These are phyloP conservation scores for Phytophthora fragariaefolia DNA, from an alignment of 352 stramenopile species.

Conservation along the genomic window DNA sequence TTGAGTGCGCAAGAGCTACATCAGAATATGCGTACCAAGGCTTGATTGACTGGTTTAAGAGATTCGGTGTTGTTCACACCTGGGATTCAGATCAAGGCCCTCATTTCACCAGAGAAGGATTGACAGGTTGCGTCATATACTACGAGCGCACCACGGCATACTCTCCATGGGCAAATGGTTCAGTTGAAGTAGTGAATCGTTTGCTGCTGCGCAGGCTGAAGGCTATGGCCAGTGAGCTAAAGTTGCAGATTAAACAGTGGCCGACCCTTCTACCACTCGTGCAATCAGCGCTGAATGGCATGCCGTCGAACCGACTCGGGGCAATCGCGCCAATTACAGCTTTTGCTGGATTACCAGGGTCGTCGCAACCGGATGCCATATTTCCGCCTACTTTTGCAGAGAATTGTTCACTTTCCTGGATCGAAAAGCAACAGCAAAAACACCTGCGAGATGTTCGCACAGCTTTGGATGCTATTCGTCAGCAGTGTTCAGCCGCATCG, in stretches of 20 bases:
- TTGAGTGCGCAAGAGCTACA: neutral
- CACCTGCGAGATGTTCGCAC: neutral
- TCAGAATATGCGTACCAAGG: neutral
- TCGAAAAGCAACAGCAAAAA: neutral
- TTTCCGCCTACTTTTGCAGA: neutral
- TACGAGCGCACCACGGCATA: neutral
- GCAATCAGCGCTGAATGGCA: constrained; percentile 16
- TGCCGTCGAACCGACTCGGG: constrained; percentile 5
- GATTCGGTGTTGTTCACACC: neutral
- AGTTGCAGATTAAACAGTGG: neutral
- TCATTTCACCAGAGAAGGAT: neutral
- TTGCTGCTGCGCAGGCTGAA: neutral
- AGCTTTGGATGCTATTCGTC: neutral
- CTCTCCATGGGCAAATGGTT: neutral
- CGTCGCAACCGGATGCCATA: neutral
- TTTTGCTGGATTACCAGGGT: constrained; percentile 15
- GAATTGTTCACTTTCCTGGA: neutral
- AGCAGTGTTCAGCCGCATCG: neutral
- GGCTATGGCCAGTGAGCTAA: neutral
- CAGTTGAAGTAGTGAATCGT: neutral
- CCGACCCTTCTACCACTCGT: constrained; percentile 5
- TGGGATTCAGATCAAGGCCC: neutral
- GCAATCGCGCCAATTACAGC: constrained; percentile 10
- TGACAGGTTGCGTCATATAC: neutral
- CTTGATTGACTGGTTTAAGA: neutral